A percentile compares a stretch with the other conserved stretches of the same genome.
Conservation (phyloP, 768 basidiomycete genomes). For the Artomyces pyxidatus region DNA sequence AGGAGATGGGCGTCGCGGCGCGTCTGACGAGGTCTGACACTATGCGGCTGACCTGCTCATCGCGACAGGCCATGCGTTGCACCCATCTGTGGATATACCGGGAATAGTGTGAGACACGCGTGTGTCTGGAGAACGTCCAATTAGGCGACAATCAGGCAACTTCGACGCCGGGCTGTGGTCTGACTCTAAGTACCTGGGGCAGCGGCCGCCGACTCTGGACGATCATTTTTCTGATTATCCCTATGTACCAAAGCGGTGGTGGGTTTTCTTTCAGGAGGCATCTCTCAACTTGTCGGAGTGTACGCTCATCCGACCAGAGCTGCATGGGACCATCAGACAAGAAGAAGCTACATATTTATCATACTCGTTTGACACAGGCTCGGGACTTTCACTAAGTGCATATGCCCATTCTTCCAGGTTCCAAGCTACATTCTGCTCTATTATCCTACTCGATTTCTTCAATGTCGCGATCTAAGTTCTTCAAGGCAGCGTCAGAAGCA, state of each 20-base stretch:
- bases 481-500: constrained; percentile 55
- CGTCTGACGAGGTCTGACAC: neutral
- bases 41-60: neutral
- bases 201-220: neutral
- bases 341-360: too few species aligned
- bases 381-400: too few species aligned
- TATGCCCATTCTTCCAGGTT: too few species aligned
- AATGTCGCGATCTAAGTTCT: too few species aligned
- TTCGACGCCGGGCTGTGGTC: too few species aligned
- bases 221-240: too few species aligned
- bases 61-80: neutral
- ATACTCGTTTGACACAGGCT: too few species aligned
- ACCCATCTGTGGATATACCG: neutral
- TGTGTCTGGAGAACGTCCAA: neutral
- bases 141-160: too few species aligned
- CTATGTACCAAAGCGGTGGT: neutral
- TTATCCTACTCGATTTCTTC: too few species aligned
- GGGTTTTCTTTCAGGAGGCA: neutral
- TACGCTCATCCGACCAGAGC: too few species aligned
- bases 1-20: neutral
- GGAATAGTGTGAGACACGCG: neutral
- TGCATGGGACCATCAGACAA: too few species aligned
- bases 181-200: neutral
- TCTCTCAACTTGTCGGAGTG: neutral
- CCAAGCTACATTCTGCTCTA: too few species aligned